Conservation (phyloP, 2,329 filamentous ascomycete genomes). For the Neonectria sp. region DNA sequence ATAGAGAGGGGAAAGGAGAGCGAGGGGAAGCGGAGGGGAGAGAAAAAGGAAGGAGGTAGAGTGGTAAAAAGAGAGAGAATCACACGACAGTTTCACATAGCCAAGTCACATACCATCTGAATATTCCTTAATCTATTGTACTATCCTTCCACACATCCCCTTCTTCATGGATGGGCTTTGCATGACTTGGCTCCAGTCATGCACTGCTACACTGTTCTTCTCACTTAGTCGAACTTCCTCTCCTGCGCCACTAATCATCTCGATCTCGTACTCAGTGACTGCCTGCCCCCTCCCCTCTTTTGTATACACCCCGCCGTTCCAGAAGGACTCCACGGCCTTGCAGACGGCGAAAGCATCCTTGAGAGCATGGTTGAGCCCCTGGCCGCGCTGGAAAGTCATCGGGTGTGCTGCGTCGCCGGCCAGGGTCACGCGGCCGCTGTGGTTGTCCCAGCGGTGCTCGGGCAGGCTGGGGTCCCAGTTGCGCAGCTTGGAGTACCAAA, state of each 20-base stretch:
- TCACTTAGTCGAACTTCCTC: neutral
- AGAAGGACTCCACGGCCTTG: neutral
- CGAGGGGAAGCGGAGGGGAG: too few relatives aligned
- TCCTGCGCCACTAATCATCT: neutral
- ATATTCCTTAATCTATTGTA: neutral
- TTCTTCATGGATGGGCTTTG: neutral
- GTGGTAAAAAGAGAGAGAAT: too few relatives aligned
- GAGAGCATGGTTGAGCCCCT: neutral
- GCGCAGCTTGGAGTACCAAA: too few relatives aligned
- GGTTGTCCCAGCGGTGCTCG: neutral
- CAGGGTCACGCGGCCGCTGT: neutral
- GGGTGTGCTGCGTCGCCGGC: neutral
- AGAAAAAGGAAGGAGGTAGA: too few relatives aligned
- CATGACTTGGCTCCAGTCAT: neutral
- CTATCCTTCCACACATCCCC: neutral
- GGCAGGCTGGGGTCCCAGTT: neutral
- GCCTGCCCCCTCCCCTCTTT: neutral
- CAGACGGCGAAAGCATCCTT: neutral
- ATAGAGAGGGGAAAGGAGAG: too few relatives aligned
- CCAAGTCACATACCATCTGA: neutral
- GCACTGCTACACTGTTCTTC: neutral
- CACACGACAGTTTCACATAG: too few relatives aligned
- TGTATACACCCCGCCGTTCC: neutral
- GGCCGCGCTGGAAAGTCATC: neutral
- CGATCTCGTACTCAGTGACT: neutral